Conservation (phyloP, 768 basidiomycete species). For the Hysterangium stoloniferum region DNA sequence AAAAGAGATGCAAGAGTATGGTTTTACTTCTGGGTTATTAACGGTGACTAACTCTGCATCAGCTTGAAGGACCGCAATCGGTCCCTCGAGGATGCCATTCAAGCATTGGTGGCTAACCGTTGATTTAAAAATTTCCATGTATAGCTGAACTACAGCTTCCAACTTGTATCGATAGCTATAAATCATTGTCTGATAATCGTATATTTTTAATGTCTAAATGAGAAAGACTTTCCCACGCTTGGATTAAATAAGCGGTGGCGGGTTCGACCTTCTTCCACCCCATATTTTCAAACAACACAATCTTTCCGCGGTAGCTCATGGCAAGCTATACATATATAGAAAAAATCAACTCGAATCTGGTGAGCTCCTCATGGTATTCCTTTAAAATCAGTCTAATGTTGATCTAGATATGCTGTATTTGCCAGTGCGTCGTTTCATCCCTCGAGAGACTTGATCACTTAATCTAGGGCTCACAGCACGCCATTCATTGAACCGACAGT, state of each 20-base stretch:
- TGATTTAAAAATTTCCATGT: no score
- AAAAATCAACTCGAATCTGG: conserved; percentile 59
- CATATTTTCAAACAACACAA: not conserved
- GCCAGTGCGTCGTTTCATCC: conserved; percentile 36
- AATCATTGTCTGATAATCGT: no score
- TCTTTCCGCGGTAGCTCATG: conserved; percentile 15
- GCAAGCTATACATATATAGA: conserved; percentile 49
- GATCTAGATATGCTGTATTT: conserved; percentile 67
- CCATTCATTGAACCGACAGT: conserved; percentile 75
- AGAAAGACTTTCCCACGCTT: no score
- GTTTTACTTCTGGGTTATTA: not conserved
- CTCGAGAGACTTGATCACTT: conserved; percentile 10
- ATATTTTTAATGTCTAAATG: no score
- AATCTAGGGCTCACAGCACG: conserved; percentile 30
- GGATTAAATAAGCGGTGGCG: no score
- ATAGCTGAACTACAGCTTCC: no score
- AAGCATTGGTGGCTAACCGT: not conserved
- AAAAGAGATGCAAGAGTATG: conserved; percentile 2
- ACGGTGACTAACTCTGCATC: not conserved
- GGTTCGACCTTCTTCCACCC: not conserved
- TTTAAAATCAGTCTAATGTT: not conserved
- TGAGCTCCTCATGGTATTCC: conserved; percentile 23
- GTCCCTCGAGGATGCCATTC: not conserved
- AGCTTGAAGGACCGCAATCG: conserved; percentile 4
- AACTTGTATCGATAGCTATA: not conserved